These are phyloP conservation scores for sorghum (Sorghum bicolor) DNA, from an alignment of 176 grass and related monocot species.

Conservation along the genomic window DNA sequence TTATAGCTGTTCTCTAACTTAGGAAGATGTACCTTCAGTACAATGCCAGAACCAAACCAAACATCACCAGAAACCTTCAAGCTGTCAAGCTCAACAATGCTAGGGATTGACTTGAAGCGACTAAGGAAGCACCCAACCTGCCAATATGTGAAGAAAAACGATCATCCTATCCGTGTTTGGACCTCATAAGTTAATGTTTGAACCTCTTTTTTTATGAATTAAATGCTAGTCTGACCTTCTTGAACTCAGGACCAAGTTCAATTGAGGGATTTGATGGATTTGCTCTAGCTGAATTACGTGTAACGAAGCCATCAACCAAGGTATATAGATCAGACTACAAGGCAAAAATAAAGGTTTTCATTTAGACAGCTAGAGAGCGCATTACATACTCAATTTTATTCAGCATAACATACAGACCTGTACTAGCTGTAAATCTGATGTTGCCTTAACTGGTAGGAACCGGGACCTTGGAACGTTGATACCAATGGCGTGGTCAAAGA, in stretches of 20 bases:
- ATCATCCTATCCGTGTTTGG: background rate
- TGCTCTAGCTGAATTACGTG: conserved; percentile 66
- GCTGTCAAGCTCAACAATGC: conserved; percentile 87
- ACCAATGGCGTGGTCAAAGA: conserved; percentile 86
- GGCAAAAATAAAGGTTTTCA: background rate
- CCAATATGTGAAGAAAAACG: conserved; percentile 13
- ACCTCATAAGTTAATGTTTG: background rate
- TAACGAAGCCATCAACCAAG: conserved; percentile 82
- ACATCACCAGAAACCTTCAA: conserved; percentile 95
- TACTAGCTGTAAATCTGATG: conserved; percentile 88
- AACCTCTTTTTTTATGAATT: background rate
- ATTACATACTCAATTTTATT: conserved; percentile 4
- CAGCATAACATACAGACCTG: conserved; percentile 44
- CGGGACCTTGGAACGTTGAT: conserved; percentile 84
- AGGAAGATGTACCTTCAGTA: conserved; percentile 66
- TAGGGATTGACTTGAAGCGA: conserved; percentile 91
- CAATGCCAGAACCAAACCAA: conserved; percentile 65
- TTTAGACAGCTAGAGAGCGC: background rate
- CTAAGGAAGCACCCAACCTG: conserved; percentile 74
- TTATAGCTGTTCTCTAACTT: conserved; percentile 12
- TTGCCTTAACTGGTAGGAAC: conserved; percentile 87
- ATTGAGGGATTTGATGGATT: conserved; percentile 80
- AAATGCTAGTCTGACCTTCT: conserved; percentile 53
- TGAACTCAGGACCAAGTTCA: conserved; percentile 90
- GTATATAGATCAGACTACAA: conserved; percentile 94